Conservation (phyloP, 345 rosid genomes). For the Mangifera indica region DNA sequence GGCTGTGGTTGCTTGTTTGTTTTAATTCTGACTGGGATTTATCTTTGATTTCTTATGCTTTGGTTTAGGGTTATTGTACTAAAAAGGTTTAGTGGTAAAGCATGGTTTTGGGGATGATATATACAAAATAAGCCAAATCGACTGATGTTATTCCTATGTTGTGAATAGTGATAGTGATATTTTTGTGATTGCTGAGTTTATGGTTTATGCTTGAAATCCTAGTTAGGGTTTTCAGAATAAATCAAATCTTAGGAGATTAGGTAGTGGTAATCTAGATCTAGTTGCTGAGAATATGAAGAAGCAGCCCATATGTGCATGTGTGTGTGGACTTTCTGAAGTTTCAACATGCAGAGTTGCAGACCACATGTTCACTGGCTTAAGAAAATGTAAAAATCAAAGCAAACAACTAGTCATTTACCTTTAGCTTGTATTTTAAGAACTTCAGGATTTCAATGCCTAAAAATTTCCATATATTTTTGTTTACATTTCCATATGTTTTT, state of each 20-base stretch:
- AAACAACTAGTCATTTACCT: no score
- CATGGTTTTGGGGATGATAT: background rate
- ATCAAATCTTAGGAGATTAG: background rate
- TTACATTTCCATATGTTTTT: background rate
- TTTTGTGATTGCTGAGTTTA: background rate
- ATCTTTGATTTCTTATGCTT: background rate
- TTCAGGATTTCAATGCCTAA: no score
- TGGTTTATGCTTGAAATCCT: background rate
- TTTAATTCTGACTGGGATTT: background rate
- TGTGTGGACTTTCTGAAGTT: no score
- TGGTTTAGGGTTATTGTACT: background rate
- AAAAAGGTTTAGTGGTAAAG: background rate
- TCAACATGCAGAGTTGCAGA: no score
- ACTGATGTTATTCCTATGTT: background rate
- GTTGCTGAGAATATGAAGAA: background rate
- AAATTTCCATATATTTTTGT: background rate
- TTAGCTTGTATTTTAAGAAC: no score
- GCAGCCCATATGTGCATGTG: no score
- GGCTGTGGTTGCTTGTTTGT: constrained; percentile 2
- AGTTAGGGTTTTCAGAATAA: no score
- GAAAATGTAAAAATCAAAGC: no score
- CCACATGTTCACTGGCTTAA: no score
- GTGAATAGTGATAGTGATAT: background rate
- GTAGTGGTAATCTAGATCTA: background rate
- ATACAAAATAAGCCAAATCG: background rate